These are phyloP conservation scores for Monosporascus sp. DNA, from an alignment of 2,329 filamentous ascomycete species.

Conservation along the genomic window DNA sequence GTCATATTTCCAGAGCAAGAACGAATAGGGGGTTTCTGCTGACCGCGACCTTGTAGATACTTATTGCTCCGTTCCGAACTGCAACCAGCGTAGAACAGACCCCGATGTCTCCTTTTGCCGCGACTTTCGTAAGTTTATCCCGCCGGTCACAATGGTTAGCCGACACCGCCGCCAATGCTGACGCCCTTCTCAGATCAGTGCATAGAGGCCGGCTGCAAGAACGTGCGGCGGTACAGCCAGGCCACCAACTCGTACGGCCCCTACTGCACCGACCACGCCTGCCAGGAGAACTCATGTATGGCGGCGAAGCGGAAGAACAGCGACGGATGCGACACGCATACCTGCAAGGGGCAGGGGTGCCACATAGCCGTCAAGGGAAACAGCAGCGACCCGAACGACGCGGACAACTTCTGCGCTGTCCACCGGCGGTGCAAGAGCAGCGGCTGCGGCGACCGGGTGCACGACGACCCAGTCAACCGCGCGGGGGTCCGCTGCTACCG, in stretches of 20 bases:
- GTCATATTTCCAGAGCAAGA: background rate
- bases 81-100: conserved; percentile 5
- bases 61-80: background rate
- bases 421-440: conserved; percentile 14
- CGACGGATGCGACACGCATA: conserved; percentile 8
- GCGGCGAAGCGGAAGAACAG: background rate
- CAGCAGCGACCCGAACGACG: background rate
- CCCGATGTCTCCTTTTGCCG: background rate
- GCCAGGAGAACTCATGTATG: background rate
- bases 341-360: conserved; percentile 11
- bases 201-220: background rate
- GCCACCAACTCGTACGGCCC: background rate
- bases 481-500: conserved; percentile 11
- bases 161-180: background rate
- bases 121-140: background rate
- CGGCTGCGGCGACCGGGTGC: conserved; percentile 17
- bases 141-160: background rate
- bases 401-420: conserved; percentile 10
- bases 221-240: background rate
- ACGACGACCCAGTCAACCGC: conserved; percentile 26
- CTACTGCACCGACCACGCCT: conserved; percentile 7
- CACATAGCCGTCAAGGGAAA: conserved; percentile 5
- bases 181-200: background rate
- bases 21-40: background rate
- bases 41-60: background rate